Base-by-base conservation (phyloP, 345 rosid genomes). In the Hibiscus tridactylites region DNA sequence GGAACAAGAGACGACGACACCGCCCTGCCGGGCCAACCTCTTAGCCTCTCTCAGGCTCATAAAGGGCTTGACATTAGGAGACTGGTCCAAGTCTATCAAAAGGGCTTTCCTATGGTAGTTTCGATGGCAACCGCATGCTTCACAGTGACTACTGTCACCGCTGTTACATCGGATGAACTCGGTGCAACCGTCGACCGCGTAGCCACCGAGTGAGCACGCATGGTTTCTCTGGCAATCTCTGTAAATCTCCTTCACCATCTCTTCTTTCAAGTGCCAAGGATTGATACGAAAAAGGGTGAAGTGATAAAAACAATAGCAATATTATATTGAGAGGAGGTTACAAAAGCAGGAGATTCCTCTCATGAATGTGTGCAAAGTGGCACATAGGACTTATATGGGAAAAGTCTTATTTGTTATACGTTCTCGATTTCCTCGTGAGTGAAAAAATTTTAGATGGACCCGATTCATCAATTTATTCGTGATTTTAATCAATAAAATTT, bases 21-120 rank as follows among this genome's bases (percentile, higher is more conserved):
- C 6, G 12, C 16, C 62, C 37, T 59, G 65, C 74, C 85, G 68
- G 61, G 82, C 82, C 0, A 79, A 61, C 63, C 70, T 75, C 68
- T 79, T 77, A 67, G 77, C 81, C 74, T 75, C 77, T 73, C 85
- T 76, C 17, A 79, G 72, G 74, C 73, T 82, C 39, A 69, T 42
- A 47, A 56, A 76, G 2, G 73, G 37, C 46, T 33, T 61, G 9
- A 3, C 56, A 21, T n/a, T 3, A 26, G 37, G 16, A 26, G 53
- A 39, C 12, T 5, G 26, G 3, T 37, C 42, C 24, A 59, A 26
- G 9, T 59, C 65, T 13, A 26, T 21, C 1, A 26, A 8, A 24
- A 49, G 21, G 56, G 21, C 6, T 21, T 35, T 58, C 31, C 76
- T 57, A 28, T 73, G 59, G 71, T 70, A 64, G 50, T 29, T 58